Conservation (phyloP, 495 filamentous ascomycete genomes). For the Copromyces sp. region DNA sequence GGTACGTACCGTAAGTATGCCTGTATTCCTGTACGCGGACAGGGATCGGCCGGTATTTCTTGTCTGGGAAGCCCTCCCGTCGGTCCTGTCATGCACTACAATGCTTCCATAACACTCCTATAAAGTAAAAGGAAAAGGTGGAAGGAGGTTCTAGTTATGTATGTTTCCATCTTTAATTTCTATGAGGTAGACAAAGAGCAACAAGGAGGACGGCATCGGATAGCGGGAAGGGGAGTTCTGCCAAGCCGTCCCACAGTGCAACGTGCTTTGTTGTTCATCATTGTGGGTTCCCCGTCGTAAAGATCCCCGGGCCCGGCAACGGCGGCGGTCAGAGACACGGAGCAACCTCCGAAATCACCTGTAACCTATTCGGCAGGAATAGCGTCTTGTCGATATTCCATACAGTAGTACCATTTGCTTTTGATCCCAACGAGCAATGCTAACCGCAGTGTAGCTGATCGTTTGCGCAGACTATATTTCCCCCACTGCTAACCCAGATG, state of each 20-base stretch:
- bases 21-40: neutral
- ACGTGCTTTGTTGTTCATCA: neutral
- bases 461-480: neutral
- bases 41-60: neutral
- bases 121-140: neutral
- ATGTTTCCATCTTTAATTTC: neutral
- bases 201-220: neutral
- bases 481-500: neutral
- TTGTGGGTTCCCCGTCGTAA: neutral
- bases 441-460: neutral
- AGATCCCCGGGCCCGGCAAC: neutral
- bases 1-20: neutral
- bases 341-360: neutral
- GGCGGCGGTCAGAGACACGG: neutral
- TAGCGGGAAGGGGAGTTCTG: neutral
- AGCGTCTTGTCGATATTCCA: neutral
- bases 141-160: neutral
- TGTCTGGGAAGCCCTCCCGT: neutral
- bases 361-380: neutral
- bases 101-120: neutral
- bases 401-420: neutral
- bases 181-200: too few species aligned
- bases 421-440: neutral
- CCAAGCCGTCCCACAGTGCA: neutral
- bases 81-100: neutral